Conservation (phyloP, 2,329 filamentous ascomycete species). For the Parasarocladium wereldwijsianum region DNA sequence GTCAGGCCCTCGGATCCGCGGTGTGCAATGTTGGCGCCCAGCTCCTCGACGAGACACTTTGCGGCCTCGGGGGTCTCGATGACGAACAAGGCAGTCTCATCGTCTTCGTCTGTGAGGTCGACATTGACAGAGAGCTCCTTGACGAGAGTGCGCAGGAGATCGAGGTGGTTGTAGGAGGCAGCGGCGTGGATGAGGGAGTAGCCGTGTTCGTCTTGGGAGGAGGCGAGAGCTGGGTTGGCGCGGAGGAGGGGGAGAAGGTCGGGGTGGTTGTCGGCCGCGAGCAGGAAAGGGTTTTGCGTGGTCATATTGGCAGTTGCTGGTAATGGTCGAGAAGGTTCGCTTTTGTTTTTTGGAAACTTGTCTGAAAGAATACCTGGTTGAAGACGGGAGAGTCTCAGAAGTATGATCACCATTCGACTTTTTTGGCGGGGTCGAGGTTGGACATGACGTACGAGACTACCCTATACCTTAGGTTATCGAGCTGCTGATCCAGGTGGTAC, state of each 20-base stretch:
- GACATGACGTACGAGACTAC: no score
- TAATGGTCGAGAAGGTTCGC: no score
- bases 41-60: conserved; percentile 65
- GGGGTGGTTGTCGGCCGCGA: conserved; percentile 70
- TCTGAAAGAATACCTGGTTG: background rate
- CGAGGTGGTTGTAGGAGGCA: conserved; percentile 77
- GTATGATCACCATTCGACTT: conserved; percentile 1
- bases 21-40: conserved; percentile 52
- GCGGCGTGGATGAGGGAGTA: conserved; percentile 92
- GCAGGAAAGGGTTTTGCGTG: conserved; percentile 50
- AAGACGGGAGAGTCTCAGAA: background rate
- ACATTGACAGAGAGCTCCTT: conserved; percentile 64
- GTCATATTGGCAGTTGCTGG: no score
- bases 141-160: conserved; percentile 63
- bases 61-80: conserved; percentile 70
- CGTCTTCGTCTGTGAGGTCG: conserved; percentile 77
- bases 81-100: conserved; percentile 91
- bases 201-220: conserved; percentile 73
- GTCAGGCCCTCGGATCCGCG: conserved; percentile 64
- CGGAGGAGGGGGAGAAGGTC: conserved; percentile 61
- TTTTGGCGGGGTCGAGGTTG: background rate
- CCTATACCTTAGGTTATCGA: no score
- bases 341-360: no score
- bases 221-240: conserved; percentile 60
- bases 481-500: no score